A percentile compares a stretch with the other conserved stretches of the same genome.
These are phyloP conservation scores for Usnea hakonensis DNA, from an alignment of 495 filamentous ascomycete genomes.

Conservation along the genomic window DNA sequence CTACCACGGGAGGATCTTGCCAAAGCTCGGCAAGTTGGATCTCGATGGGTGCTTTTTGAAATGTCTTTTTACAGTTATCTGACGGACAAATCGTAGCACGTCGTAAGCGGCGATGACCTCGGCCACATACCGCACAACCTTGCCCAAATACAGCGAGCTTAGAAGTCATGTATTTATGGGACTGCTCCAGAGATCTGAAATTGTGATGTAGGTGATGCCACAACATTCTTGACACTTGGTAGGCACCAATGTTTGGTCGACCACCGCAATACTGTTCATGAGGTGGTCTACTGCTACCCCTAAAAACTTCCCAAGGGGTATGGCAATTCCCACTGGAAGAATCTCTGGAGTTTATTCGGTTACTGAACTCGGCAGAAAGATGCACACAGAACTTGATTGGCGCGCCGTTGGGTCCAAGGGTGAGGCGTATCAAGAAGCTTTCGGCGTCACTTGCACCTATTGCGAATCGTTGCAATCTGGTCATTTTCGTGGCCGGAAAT, in stretches of 20 bases:
- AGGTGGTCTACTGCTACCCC: background rate
- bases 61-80: background rate
- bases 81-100: background rate
- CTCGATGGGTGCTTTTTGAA: background rate
- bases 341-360: background rate
- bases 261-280: background rate
- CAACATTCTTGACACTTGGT: conserved; percentile 1
- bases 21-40: conserved; percentile 3
- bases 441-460: conserved; percentile 5
- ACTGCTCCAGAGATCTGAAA: background rate
- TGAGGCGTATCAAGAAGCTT: conserved; percentile 4
- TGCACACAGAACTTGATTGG: conserved; percentile 4
- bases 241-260: background rate
- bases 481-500: conserved; percentile 3
- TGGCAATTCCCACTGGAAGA: background rate
- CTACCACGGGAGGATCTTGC: background rate
- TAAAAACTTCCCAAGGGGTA: background rate
- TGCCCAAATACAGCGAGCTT: background rate
- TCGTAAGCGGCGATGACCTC: background rate
- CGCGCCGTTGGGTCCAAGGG: background rate
- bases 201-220: background rate
- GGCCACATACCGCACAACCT: conserved; percentile 4
- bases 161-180: background rate
- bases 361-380: background rate
- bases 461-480: background rate